Evolutionary conservation across 2,329 filamentous ascomycete genomes (phyloP).

Genomic region (Albophoma yamanashiensis): DNA sequence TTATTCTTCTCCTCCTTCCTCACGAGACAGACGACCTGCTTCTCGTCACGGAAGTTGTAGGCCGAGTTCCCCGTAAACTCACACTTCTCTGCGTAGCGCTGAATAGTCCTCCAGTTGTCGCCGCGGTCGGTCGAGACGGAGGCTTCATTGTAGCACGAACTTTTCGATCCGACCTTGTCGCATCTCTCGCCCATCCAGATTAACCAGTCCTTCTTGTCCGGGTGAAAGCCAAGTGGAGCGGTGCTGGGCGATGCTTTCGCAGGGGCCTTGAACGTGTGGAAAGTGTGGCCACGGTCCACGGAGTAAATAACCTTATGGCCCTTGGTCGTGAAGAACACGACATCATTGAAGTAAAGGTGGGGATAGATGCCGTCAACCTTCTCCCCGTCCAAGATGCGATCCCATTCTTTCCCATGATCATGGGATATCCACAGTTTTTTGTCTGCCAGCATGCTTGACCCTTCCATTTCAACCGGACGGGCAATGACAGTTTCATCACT

Average conservation of each 20-base stretch:
- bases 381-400: constrained; percentile 56
- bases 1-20: constrained; percentile 45
- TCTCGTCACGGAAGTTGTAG: constrained; percentile 39
- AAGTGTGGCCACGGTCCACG: constrained; percentile 62
- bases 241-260: constrained; percentile 29
- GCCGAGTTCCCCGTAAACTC: constrained; percentile 67
- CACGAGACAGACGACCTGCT: constrained; percentile 49
- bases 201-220: constrained; percentile 76
- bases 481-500: constrained; percentile 63
- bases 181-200: constrained; percentile 80
- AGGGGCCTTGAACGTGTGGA: constrained; percentile 64
- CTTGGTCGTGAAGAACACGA: constrained; percentile 75
- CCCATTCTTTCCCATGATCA: constrained; percentile 86
- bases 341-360: constrained; percentile 72
- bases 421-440: constrained; percentile 61
- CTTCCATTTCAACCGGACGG: constrained; percentile 29
- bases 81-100: constrained; percentile 68
- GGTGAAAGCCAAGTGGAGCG: constrained; percentile 65
- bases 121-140: constrained; percentile 73
- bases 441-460: constrained; percentile 24
- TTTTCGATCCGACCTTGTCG: constrained; percentile 34
- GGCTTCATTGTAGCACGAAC: constrained; percentile 61
- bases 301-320: constrained; percentile 64
- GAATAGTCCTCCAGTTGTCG: constrained; percentile 64
- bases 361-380: constrained; percentile 61